Evolutionary conservation across 306 rosid species (phyloP).

Genomic region (Cicer judaicum): DNA sequence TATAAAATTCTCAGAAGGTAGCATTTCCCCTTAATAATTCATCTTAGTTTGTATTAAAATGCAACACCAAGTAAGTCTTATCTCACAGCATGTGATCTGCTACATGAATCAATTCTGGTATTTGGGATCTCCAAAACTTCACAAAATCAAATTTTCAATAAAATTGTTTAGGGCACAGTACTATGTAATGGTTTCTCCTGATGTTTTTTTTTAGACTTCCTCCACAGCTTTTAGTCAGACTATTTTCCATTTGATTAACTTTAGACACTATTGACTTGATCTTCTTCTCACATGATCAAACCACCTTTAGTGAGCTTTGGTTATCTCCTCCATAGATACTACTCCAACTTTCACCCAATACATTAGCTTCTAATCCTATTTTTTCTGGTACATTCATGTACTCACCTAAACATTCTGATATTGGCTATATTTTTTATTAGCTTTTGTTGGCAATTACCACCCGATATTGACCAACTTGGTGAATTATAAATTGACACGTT

Average conservation of each 20-base stretch:
- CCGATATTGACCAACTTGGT: constrained; percentile 6
- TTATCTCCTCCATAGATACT: constrained; percentile 14
- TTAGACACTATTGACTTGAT: neutral
- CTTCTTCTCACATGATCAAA: constrained; percentile 31
- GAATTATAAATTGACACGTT: constrained; percentile 24
- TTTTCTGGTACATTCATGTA: constrained; percentile 7
- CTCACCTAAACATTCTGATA: constrained; percentile 6
- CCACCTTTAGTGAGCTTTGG: constrained; percentile 9
- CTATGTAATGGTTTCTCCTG: neutral
- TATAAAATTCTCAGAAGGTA: neutral
- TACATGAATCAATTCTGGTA: constrained; percentile 19
- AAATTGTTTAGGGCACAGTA: neutral
- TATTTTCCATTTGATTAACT: constrained; percentile 14
- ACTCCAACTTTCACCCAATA: neutral
- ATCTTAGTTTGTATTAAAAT: neutral
- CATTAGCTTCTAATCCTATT: constrained; percentile 27
- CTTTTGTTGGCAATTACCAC: constrained; percentile 7
- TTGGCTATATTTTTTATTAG: neutral
- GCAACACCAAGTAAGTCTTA: neutral
- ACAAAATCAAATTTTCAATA: constrained; percentile 15
- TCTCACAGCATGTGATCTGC: neutral
- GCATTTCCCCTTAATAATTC: constrained; percentile 6
- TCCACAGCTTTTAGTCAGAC: neutral
- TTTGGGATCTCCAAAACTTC: neutral
- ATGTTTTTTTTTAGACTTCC: neutral